These are phyloP conservation scores for Tricholoma furcatifolium DNA, from an alignment of 768 basidiomycete genomes.

Conservation along the genomic window DNA sequence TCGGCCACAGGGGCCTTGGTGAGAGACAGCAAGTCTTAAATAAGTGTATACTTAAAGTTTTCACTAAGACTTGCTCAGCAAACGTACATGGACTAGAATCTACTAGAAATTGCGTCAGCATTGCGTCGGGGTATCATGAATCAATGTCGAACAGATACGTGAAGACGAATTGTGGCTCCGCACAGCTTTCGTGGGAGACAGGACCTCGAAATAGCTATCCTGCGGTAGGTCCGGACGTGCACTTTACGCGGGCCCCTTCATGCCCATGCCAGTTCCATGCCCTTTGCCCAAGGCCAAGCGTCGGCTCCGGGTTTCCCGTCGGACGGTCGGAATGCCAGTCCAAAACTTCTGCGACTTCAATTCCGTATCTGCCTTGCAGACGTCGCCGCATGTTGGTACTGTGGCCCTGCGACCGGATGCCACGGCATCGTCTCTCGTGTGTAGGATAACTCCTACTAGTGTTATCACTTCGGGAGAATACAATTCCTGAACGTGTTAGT, in stretches of 20 bases:
- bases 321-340: neutral
- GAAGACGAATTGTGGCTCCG: no score
- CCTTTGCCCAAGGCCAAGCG: constrained; percentile 6
- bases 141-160: no score
- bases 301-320: constrained; percentile 4
- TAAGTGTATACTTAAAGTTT: no score
- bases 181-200: neutral
- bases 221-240: neutral
- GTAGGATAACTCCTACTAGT: neutral
- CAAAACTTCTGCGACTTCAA: neutral
- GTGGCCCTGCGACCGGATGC: neutral
- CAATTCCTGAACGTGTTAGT: neutral
- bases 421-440: neutral
- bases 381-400: neutral
- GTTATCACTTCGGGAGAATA: neutral
- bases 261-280: neutral
- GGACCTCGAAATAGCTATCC: neutral
- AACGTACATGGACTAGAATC: no score
- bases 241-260: neutral
- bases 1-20: no score
- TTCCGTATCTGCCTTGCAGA: neutral
- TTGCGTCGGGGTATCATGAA: no score
- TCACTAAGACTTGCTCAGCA: no score
- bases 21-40: no score
- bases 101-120: no score